Evolutionary conservation across 352 stramenopile genomes (phyloP).

Genomic region (Pythium phragmitis): DNA sequence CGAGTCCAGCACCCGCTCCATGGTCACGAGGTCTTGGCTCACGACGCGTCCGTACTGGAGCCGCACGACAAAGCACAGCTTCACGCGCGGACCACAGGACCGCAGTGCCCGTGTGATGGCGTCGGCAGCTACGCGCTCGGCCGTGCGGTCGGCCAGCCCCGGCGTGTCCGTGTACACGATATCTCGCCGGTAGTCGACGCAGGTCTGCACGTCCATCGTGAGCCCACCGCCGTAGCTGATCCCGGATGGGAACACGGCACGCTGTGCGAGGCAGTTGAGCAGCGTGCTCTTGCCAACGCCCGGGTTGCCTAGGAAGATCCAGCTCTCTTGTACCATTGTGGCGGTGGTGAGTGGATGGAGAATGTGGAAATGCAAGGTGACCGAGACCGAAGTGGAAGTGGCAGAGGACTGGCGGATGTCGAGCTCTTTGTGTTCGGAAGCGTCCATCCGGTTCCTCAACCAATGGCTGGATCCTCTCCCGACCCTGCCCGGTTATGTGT

Average conservation of each 20-base stretch:
- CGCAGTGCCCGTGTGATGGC: slow-evolving; percentile 18
- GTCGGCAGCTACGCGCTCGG: neutral
- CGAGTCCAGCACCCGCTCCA: slow-evolving; percentile 21
- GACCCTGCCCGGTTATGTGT: too few species aligned
- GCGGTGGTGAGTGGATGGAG: neutral
- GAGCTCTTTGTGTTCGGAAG: too few species aligned
- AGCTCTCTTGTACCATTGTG: neutral
- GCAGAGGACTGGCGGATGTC: too few species aligned
- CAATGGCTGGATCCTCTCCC: too few species aligned
- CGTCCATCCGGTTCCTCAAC: too few species aligned
- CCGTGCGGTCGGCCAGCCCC: slow-evolving; percentile 4
- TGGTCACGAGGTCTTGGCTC: slow-evolving; percentile 14
- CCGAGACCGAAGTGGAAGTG: too few species aligned
- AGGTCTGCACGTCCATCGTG: slow-evolving; percentile 5
- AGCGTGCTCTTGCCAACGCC: slow-evolving; percentile 21
- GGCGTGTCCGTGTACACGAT: slow-evolving; percentile 20
- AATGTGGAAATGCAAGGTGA: too few species aligned
- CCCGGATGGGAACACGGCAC: slow-evolving; percentile 5
- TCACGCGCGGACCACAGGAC: neutral
- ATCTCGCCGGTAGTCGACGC: neutral
- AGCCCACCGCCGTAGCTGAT: slow-evolving; percentile 15
- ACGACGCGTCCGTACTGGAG: slow-evolving; percentile 8
- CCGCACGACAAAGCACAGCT: slow-evolving; percentile 20
- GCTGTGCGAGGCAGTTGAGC: slow-evolving; percentile 19
- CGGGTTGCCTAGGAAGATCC: slow-evolving; percentile 14